Evolutionary conservation across 176 grass and related monocot species (phyloP).

Genomic region (Echinochloa phyllopogon): DNA sequence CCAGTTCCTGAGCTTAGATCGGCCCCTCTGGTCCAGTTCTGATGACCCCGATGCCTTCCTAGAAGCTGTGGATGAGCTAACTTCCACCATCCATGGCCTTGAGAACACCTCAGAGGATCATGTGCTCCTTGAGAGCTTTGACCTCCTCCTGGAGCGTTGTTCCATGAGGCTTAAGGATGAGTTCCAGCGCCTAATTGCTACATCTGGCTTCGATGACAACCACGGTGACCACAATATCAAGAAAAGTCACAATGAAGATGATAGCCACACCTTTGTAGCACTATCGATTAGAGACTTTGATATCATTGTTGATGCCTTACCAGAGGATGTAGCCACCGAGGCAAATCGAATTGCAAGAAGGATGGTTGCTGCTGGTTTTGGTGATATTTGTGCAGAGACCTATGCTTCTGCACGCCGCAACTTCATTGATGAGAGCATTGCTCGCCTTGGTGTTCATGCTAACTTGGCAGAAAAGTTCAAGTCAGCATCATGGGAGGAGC

Average conservation of each 20-base stretch:
- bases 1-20: slow-evolving; percentile 48
- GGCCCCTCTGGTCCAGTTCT: slow-evolving; percentile 48
- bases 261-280: slow-evolving; percentile 41
- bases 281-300: slow-evolving; percentile 42
- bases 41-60: slow-evolving; percentile 52
- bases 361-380: slow-evolving; percentile 61
- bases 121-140: slow-evolving; percentile 48
- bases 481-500: slow-evolving; percentile 41
- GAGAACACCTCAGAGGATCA: slow-evolving; percentile 32
- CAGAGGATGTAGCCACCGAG: slow-evolving; percentile 40
- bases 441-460: slow-evolving; percentile 42
- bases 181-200: slow-evolving; percentile 42
- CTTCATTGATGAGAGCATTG: slow-evolving; percentile 55
- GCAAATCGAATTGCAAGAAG: slow-evolving; percentile 53
- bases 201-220: slow-evolving; percentile 27
- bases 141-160: slow-evolving; percentile 53
- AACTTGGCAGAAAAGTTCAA: slow-evolving; percentile 35
- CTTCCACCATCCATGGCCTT: slow-evolving; percentile 48
- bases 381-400: slow-evolving; percentile 37
- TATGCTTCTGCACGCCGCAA: slow-evolving; percentile 44
- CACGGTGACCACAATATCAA: slow-evolving; percentile 4
- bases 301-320: slow-evolving; percentile 52
- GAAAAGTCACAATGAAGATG: slow-evolving; percentile 28
- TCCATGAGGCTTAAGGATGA: slow-evolving; percentile 50
- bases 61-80: slow-evolving; percentile 58